These are phyloP conservation scores for Taphrina flavorubra DNA, from an alignment of 1,139 yeast genomes.

Conservation along the genomic window DNA sequence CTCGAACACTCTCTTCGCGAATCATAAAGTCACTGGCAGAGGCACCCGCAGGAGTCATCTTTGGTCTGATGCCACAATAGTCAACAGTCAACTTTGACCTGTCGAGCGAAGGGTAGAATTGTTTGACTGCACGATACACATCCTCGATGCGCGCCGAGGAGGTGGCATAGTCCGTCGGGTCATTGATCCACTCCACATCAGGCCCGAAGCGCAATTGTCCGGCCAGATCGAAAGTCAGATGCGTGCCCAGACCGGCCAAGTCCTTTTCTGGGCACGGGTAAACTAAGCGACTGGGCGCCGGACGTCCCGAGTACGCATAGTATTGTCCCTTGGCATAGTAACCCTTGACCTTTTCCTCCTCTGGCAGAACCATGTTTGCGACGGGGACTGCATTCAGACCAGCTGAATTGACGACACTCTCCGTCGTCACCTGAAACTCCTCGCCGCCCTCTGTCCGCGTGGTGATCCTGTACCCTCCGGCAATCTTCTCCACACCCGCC, in stretches of 20 bases:
- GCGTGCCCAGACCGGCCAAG: constrained; percentile 81
- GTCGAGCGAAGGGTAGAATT: constrained; percentile 68
- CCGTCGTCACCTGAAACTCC: constrained; percentile 56
- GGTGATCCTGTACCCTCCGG: constrained; percentile 41
- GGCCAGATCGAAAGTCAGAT: constrained; percentile 79
- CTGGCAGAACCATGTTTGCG: constrained; percentile 71
- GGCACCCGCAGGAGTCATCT: constrained; percentile 58
- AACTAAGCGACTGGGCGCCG: constrained; percentile 57
- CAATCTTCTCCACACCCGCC: constrained; percentile 53
- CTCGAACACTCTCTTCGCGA: constrained; percentile 60
- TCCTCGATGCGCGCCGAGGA: constrained; percentile 54
- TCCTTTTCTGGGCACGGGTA: constrained; percentile 83
- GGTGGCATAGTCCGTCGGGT: constrained; percentile 51
- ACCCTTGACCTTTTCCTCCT: constrained; percentile 62
- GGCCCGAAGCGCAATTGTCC: constrained; percentile 87
- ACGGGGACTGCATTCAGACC: constrained; percentile 75
- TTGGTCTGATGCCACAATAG: constrained; percentile 85
- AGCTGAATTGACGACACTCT: constrained; percentile 72
- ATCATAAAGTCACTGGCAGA: constrained; percentile 76
- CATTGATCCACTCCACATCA: constrained; percentile 78
- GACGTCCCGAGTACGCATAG: constrained; percentile 61
- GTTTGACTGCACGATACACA: constrained; percentile 65
- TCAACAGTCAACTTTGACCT: constrained; percentile 64
- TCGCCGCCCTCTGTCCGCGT: constrained; percentile 24
- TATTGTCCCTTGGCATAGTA: constrained; percentile 86